phyloP scores from a whole-genome alignment of 768 basidiomycete genomes.

The Pisolithus sp. region DNA sequence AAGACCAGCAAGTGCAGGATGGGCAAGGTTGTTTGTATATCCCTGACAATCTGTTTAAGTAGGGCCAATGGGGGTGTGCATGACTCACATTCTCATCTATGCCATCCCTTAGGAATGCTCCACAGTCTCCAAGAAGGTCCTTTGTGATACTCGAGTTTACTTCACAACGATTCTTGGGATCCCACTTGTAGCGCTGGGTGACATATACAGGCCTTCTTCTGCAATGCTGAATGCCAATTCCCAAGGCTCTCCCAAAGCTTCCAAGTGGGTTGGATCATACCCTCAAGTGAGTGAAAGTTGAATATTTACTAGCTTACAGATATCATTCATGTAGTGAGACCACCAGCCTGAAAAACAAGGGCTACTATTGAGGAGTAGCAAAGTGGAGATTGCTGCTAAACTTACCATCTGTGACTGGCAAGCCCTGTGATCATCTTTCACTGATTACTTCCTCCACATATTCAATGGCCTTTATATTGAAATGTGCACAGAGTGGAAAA shows the following conservation, averaged over 20 bases:
- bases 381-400: not conserved
- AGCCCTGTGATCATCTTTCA: not conserved
- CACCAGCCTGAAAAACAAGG: conserved; percentile 1
- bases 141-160: not conserved
- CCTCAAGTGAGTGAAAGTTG: not conserved
- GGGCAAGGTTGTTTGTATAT: conserved; percentile 4
- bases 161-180: not conserved
- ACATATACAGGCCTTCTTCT: conserved; percentile 1
- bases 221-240: not conserved
- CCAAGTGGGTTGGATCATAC: not conserved
- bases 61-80: not conserved
- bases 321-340: not conserved
- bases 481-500: not conserved
- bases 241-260: conserved; percentile 2
- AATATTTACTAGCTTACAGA: conserved; percentile 1
- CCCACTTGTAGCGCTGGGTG: not conserved
- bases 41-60: not conserved
- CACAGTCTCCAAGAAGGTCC: not conserved
- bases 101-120: not conserved
- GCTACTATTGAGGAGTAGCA: not conserved
- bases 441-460: conserved; percentile 1
- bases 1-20: not conserved
- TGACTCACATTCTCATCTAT: not conserved
- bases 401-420: not conserved
- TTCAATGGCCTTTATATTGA: not conserved